Evolutionary conservation across 2,329 filamentous ascomycete genomes (phyloP), one percentile per base, ranked within the genome.

Genomic region (Colletotrichum orchidophilum): DNA sequence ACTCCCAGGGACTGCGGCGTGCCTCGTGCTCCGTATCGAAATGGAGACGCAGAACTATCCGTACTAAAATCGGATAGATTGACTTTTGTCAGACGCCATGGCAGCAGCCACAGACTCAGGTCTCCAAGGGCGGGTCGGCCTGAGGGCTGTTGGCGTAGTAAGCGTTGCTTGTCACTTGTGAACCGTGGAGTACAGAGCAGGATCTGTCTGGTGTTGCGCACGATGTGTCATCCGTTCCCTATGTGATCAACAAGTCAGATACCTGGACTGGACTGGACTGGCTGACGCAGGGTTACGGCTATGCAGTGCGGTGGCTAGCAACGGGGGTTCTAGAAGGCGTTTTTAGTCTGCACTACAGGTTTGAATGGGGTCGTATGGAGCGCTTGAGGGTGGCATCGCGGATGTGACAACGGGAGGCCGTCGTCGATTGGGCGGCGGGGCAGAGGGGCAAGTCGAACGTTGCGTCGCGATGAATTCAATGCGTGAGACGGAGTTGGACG

Each of bases 141-240:
- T 49, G 26, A 61, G 50, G 63, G 67, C 67, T 70, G 57, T 70
- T 54, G 52, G 57, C 31, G 39, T 29, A 39, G 52, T 62, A 33
- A 58, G 58, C 63, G 55, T 33, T 58, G 57, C 42, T n/a, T 52
- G 64, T 31, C 52, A 60, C 42, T n/a, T 52, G 64, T 31, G 58
- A 60, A 71, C 68, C 64, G 64, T 49, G 64, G 58, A 52, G 58
- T 68, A 58, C 52, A 54, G 42, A 53, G 24, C 31, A 59, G 35
- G 57, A 42, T 50, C 46, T 52, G 52, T 50, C 46, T 52, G 21
- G 42, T 33, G 63, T 54, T 35, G 58, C 53, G 42, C 42, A 63
- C 64, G 58, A 59, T 68, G 68, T 71, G 64, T 68, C 68, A 68
- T 68, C 63, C 58, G 52, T 60, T 50, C 39, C n/a, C 39, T 52